Base-by-base conservation (phyloP, 2,329 filamentous ascomycete species). In the Verticillium isaacii region DNA sequence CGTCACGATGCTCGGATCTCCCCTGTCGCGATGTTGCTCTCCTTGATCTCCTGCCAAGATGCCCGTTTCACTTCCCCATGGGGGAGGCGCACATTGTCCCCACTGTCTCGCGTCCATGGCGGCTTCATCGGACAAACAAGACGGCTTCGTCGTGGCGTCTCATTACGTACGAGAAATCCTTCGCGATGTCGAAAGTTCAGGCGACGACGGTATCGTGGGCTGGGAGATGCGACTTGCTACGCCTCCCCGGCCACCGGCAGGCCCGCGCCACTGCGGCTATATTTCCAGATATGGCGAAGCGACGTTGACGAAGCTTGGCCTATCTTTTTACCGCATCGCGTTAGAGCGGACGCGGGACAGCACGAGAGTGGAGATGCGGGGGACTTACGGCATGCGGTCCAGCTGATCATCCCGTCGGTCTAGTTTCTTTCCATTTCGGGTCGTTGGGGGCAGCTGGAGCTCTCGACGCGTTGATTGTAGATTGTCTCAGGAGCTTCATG, bases 361-460 rank as follows among this genome's bases (percentile, higher is more conserved):
- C 54, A 19, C 32, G 54, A 17, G 23, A 41, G 57, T 50, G 57
- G 57, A 34, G 57, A 41, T 39, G 56, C 56, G 56, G 56, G 34
- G 56, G 19, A 57, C 23, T 17, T 39, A 36, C 56, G 56, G 56
- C n/a, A 36, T 34, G 37, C 23, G 25, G 6, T 32, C 56, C 29
- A 58, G 56, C 34, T 41, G 56, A 32, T 41, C 25, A 32, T 8
- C 57, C 14, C 8, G 25, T 32, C n/a, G 23, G 57, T 58, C 57
- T 50, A 58, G 39, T 58, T 58, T 58, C 37, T 58, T 58, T 32
- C 57, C 39, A 19, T 32, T 58, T 50, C 23, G 37, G 25, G 37
- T 29, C 29, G 37, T 11, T 50, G 23, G 19, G 45, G 19, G 19
- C n/a, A 50, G 45, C n/a, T 8, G 8, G 45, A 50, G 45, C 45